Percentiles rank a stretch among this genome's conserved stretches.
Evolutionary conservation across 331 rosid genomes (phyloP).

Genomic region (Stylosanthes scabra): DNA sequence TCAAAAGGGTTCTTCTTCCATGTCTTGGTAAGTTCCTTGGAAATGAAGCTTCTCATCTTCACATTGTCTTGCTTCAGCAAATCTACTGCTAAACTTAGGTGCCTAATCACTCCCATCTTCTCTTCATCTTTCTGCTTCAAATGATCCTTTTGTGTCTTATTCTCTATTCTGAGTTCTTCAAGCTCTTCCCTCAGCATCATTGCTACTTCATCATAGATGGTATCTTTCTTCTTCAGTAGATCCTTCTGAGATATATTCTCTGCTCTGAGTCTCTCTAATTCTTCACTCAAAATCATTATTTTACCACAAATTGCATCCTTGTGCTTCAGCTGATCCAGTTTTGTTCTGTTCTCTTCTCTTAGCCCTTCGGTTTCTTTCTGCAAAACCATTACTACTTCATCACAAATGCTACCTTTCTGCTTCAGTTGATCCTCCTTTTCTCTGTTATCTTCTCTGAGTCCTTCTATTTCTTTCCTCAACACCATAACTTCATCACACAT

Average conservation of each 20-base stretch:
- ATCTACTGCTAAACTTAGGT: slow-evolving; percentile 57
- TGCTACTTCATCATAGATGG: slow-evolving; percentile 30
- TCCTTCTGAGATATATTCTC: slow-evolving; percentile 27
- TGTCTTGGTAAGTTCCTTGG: slow-evolving; percentile 49
- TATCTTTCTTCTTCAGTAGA: slow-evolving; percentile 27
- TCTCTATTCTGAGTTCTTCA: slow-evolving; percentile 38
- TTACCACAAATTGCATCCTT: neutral
- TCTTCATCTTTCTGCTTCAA: slow-evolving; percentile 63
- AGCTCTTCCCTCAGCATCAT: slow-evolving; percentile 35
- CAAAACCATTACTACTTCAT: neutral
- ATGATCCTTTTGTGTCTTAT: slow-evolving; percentile 32
- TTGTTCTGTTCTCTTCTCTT: slow-evolving; percentile 10
- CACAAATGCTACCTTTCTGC: slow-evolving; percentile 17
- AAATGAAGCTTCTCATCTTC: slow-evolving; percentile 58
- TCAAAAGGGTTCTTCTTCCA: slow-evolving; percentile 60
- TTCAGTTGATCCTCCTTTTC: slow-evolving; percentile 19
- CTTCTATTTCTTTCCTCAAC: neutral
- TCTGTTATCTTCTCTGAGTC: slow-evolving; percentile 3
- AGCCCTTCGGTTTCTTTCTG: neutral
- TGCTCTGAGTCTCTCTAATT: too few relatives aligned
- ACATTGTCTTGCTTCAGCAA: slow-evolving; percentile 70
- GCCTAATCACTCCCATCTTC: slow-evolving; percentile 62
- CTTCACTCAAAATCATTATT: neutral
- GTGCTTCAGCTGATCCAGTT: slow-evolving; percentile 22
- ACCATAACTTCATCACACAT: neutral